Conservation (phyloP, 257 asterid species). For the Mentha longifolia region DNA sequence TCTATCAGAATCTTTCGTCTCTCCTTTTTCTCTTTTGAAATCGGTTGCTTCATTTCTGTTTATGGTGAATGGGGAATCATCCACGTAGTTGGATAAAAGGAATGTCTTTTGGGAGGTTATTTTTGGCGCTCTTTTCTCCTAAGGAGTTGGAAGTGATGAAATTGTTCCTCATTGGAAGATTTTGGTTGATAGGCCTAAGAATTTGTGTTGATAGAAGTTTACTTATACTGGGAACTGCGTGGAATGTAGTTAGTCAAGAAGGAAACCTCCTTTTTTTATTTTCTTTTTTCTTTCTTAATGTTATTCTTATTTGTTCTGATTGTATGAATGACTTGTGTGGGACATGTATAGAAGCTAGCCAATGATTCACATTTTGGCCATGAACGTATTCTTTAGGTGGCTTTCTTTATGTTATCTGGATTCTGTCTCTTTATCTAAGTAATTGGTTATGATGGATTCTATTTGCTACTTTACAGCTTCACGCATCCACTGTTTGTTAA, state of each 20-base stretch:
- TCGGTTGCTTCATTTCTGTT: conserved; percentile 3
- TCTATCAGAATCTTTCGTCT: not conserved
- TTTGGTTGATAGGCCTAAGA: conserved; percentile 26
- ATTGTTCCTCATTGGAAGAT: not conserved
- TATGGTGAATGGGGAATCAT: conserved; percentile 24
- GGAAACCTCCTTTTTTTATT: not conserved
- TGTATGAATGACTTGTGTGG: conserved; percentile 21
- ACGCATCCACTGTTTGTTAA: not conserved
- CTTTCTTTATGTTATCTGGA: not conserved
- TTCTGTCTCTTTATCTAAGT: conserved; percentile 2
- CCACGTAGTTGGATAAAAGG: conserved; percentile 26
- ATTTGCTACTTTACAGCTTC: not conserved
- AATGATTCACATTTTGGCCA: not conserved
- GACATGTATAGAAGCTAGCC: conserved; percentile 8
- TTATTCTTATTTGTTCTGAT: not conserved
- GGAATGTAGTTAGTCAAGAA: conserved; percentile 14
- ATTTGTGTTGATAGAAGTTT: conserved; percentile 15
- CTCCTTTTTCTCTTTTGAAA: not conserved
- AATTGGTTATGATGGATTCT: conserved; percentile 1
- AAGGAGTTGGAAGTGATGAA: conserved; percentile 15
- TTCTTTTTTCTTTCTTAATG: not conserved
- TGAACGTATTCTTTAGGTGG: not conserved
- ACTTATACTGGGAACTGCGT: conserved; percentile 2
- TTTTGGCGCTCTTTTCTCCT: not conserved
- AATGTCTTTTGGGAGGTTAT: conserved; percentile 15